Evolutionary conservation across 2,329 filamentous ascomycete genomes (phyloP), one percentile per base, ranked within the genome.

Genomic region (Trichoderma breve): DNA sequence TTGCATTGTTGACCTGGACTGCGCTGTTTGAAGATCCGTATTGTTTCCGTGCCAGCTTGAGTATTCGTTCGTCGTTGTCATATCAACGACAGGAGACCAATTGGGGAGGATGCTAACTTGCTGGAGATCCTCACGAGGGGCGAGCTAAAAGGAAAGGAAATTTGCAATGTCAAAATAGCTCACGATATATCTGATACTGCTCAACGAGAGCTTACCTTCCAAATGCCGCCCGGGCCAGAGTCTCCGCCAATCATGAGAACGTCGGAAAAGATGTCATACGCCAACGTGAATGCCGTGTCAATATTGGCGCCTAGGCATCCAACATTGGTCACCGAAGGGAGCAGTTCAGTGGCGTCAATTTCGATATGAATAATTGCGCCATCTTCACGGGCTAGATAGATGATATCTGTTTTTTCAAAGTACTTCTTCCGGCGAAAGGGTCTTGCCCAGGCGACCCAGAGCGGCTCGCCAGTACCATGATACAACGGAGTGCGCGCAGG

Each of bases 361-460:
- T 94, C 90, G 5, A 95, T 81, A 74, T 92, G 93, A 69, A 91
- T 88, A 11, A 98, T 86, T 63, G 91, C 84, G 3, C 96, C 96
- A 78, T 98, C 95, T 81, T 98, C 95, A 70, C 95, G 90, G 12
- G 92, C 93, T 18, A 99, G 84, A 78, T 96, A 97, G 63, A 98
- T 90, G 73, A 91, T 90, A 77, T 98, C 96, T 43, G 90, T 89
- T 21, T 84, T 86, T 69, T 87, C 83, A 67, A 88, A 87, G 75
- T 91, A 92, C 14, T 84, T 82, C 73, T 86, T 86, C 28, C 90
- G 87, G 8, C 95, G 90, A 72, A 89, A 87, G 2, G 94, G 92
- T 72, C 93, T 89, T 32, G 93, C 90, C 95, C 95, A 99, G 28
- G 92, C 89, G 4, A 92, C 92, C 93, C 94, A 98, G 4, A 93